These are phyloP conservation scores for Colletotrichum euphorbiae DNA, from an alignment of 2,329 filamentous ascomycete species.

Conservation along the genomic window DNA sequence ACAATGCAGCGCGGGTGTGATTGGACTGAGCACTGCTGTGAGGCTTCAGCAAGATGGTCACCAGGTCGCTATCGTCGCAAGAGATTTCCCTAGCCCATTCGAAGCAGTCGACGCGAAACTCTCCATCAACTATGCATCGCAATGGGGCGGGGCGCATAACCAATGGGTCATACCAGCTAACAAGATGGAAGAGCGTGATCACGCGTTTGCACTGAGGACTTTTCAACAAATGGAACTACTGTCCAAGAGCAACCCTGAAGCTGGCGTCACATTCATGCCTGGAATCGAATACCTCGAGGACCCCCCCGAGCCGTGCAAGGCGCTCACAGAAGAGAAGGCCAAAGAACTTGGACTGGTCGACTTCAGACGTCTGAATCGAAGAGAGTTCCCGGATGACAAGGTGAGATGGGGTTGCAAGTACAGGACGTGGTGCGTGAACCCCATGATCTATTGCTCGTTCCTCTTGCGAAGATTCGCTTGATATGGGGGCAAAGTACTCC, in stretches of 20 bases:
- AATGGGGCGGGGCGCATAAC: slow-evolving; percentile 69
- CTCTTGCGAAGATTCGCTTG: slow-evolving; percentile 56
- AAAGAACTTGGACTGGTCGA: slow-evolving; percentile 49
- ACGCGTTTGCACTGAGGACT: slow-evolving; percentile 56
- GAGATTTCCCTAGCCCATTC: slow-evolving; percentile 60
- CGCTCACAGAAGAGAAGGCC: slow-evolving; percentile 49
- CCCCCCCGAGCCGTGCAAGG: slow-evolving; percentile 54
- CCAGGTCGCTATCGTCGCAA: slow-evolving; percentile 57
- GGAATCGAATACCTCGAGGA: slow-evolving; percentile 65
- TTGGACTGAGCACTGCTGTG: slow-evolving; percentile 62
- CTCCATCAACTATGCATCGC: slow-evolving; percentile 65
- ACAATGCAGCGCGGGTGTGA: slow-evolving; percentile 61
- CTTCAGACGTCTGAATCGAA: slow-evolving; percentile 51
- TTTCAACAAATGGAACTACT: slow-evolving; percentile 56
- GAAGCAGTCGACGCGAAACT: slow-evolving; percentile 55
- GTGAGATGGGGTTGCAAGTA: slow-evolving; percentile 63
- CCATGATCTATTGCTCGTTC: slow-evolving; percentile 65
- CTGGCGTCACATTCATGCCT: slow-evolving; percentile 61
- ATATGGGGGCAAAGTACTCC: slow-evolving; percentile 50
- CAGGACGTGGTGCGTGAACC: slow-evolving; percentile 65
- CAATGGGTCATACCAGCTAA: slow-evolving; percentile 54
- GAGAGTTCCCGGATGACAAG: slow-evolving; percentile 55
- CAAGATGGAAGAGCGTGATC: slow-evolving; percentile 52
- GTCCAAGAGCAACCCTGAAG: slow-evolving; percentile 47
- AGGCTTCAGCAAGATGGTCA: slow-evolving; percentile 56